Base-by-base conservation (phyloP, 768 basidiomycete species). In the Daedaleopsis nitida region DNA sequence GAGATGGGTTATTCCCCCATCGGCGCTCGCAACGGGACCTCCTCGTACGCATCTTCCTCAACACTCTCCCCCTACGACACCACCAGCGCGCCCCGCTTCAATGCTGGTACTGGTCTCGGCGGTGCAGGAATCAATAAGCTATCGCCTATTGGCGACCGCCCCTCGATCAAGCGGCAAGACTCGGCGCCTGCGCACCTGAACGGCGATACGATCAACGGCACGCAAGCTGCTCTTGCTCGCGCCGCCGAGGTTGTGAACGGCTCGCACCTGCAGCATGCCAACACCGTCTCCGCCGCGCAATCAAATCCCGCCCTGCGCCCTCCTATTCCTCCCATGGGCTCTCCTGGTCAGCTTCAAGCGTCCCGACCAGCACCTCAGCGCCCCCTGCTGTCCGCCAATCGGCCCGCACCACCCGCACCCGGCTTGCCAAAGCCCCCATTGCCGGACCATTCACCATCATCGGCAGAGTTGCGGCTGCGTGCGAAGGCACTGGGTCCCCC, bases 41-140 rank as follows among this genome's bases (percentile, higher is more conserved):
- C 61, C 19, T 50, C 59, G 10, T 65, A 63, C 54, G 35, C 64
- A 2, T 58, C 58, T 68, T 66, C 55, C 34, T 68, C 64, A 37
- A 72, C 67, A 14, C 70, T 70, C 51, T 69, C 74, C 0, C 71
- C 76, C 5, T 80, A 80, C 61, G 68, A 70, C 55, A 60, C 66
- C 52, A 62, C 60, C 43, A 83, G 80, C 60, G 81, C 88, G 5
- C 87, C 92, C 0, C 84, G 96, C 1, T 98, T 97, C 76, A 87
- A 87, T 55, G 95, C 92, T 10, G 95, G 94, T 1, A 96, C 94
- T 2, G 96, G 96, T 2, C 84, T 97, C 19, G 96, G 88, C 35
- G 96, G 95, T 8, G 73, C 81, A 12, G 63, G 73, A 11, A 70
- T 85, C 38, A 45, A 38, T 38, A 85, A 83, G 70, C 75, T 80